A percentile compares a stretch with the other conserved stretches of the same genome.
phyloP scores from a whole-genome alignment of 75 land plant species.

The Ceratopteris richardii region DNA sequence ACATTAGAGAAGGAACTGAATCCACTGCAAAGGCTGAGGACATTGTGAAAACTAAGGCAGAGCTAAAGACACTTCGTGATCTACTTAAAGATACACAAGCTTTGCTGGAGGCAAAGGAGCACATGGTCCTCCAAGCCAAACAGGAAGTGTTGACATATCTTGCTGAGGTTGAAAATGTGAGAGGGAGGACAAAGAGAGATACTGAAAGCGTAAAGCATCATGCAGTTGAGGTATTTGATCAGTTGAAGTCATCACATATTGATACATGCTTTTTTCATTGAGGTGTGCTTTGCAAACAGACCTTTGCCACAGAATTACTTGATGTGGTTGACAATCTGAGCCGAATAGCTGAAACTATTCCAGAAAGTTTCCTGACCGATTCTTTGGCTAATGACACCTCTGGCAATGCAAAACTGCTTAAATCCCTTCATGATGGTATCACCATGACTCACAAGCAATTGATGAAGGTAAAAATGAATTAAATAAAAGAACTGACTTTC shows the following conservation, averaged over 20 bases:
- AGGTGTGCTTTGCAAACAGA: constrained; percentile 30
- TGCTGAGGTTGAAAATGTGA: constrained; percentile 88
- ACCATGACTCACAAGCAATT: constrained; percentile 93
- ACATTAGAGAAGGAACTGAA: no score
- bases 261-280: constrained; percentile 1
- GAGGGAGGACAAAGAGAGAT: constrained; percentile 66
- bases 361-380: constrained; percentile 48
- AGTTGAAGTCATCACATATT: background rate
- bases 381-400: constrained; percentile 43
- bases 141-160: constrained; percentile 67
- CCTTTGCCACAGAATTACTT: constrained; percentile 71
- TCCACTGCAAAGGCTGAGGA: no score
- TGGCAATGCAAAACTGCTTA: constrained; percentile 51
- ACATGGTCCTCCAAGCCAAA: constrained; percentile 46
- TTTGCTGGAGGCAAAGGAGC: constrained; percentile 7
- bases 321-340: constrained; percentile 91
- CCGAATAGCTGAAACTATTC: constrained; percentile 66
- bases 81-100: constrained; percentile 4
- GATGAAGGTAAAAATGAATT: no score
- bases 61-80: background rate
- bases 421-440: constrained; percentile 75
- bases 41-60: no score
- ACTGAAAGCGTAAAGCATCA: constrained; percentile 74
- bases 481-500: no score
- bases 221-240: constrained; percentile 74